Evolutionary conservation across 257 asterid species (phyloP), one percentile per base, ranked within the genome.

Genomic region (Plantago ovata): DNA sequence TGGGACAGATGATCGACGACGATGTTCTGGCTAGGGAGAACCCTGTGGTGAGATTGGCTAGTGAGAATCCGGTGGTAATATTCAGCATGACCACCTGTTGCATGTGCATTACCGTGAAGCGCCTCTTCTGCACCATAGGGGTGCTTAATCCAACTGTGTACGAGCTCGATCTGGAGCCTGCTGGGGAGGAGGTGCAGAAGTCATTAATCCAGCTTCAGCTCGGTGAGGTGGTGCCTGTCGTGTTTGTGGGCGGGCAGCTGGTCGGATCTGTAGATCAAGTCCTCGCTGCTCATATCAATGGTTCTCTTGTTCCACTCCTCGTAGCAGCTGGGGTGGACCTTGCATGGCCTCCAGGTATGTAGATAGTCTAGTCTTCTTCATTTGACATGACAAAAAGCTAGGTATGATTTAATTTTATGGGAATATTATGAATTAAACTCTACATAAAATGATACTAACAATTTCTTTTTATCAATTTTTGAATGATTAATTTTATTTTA

Each of bases 241-340:
- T 60, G 43, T 60, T 60, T 56, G 61, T 71, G 1, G 76, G 76
- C n/a, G 72, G 76, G 2, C 60, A 65, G 56, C 38, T 71, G 2
- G 64, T 71, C 36, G 76, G 76, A 1, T 36, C 68, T 1, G 55
- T 54, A 57, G 76, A 71, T 47, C 38, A 10, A 18, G 68, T 71
- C 39, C 55, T 71, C 68, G 76, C 76, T 0, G 43, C 76, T 54
- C 72, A 71, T 9, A 71, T 71, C 21, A 71, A 59, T 15, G 76
- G 65, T 38, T 23, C 67, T 10, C 66, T 70, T 13, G 68, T 60
- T 9, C 71, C 76, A 3, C 70, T 70, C 61, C 69, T 70, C 24
- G 65, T 64, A 60, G 56, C 64, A 38, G 68, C 76, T 39, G 76
- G 72, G n/a, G n/a, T n/a, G n/a, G n/a, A n/a, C n/a, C n/a, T n/a